A percentile compares a stretch with the other conserved stretches of the same genome.
These are phyloP conservation scores for Apiotrichum gamsii DNA, from an alignment of 1,284 basidiomycete genomes.

Conservation along the genomic window DNA sequence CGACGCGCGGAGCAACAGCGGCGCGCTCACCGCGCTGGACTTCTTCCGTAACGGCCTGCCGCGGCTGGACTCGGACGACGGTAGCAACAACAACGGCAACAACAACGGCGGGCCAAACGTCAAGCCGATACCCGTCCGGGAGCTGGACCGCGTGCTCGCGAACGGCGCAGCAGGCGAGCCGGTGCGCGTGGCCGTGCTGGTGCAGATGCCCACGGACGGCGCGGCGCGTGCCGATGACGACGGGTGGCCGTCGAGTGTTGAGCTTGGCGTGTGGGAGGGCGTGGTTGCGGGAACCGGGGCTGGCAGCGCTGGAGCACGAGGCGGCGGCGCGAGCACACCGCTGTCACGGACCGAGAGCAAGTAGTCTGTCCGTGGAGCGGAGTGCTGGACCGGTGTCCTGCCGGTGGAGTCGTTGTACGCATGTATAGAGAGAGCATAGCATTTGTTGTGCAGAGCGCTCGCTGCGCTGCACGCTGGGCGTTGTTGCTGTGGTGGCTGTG, in stretches of 20 bases:
- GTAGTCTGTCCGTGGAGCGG: too few species aligned
- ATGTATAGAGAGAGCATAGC: too few species aligned
- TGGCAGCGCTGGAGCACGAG: not conserved
- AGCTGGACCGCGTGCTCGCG: not conserved
- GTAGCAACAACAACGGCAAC: too few species aligned
- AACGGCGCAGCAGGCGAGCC: constrained; percentile 23
- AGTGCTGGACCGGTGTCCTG: too few species aligned
- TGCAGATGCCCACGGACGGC: constrained; percentile 32
- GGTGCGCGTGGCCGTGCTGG: constrained; percentile 30
- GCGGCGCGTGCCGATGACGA: constrained; percentile 24
- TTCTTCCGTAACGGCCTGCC: constrained; percentile 1
- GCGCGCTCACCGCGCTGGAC: not conserved
- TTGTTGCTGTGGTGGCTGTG: too few species aligned
- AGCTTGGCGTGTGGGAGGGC: constrained; percentile 41
- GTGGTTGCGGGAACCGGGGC: not conserved
- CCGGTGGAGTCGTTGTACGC: too few species aligned
- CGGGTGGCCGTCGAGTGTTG: constrained; percentile 39
- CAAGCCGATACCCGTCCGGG: too few species aligned
- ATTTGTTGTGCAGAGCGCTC: too few species aligned
- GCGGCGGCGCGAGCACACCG: too few species aligned
- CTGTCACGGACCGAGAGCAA: too few species aligned
- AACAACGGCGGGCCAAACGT: not conserved
- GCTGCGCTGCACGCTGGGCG: too few species aligned
- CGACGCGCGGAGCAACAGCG: not conserved
- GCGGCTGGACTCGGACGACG: too few species aligned